Base-by-base conservation (phyloP, 2,329 filamentous ascomycete genomes). In the Passalora sequoiae region DNA sequence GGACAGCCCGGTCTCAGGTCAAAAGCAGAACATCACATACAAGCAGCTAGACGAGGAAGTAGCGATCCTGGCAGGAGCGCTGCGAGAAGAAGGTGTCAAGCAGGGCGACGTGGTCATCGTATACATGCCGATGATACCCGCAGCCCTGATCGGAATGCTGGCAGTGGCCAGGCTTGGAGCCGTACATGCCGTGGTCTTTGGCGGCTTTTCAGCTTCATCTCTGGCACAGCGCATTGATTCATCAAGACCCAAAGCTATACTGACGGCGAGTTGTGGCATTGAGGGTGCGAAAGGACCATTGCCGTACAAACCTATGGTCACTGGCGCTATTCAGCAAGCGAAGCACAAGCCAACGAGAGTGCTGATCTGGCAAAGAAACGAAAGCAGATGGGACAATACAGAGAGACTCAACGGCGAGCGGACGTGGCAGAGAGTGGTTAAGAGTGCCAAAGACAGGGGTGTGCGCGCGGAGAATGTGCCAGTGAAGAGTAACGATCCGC, bases 51-150 rank as follows among this genome's bases (percentile, higher is more conserved):
- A 92, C 19, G 72, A 81, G 6, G 86, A 95, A 61, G 86, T 96
- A 1, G 83, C 91, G 64, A 77, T 80, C 4, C 76, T 94, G 38
- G 89, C 89, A 0, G 89, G 86, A 1, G 88, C 89, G 2, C 66
- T 97, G 58, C 72, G 83, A 43, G 86, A 92, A 62, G 82, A 91
- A 57, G 89, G 89, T 0, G 84, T 96, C 4, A 74, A 74, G 54
- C 87, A 78, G 65, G 89, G 89, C 1, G 86, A 96, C 69, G 84
- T 92, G 1, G 87, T 96, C 4, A 75, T 96, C 51, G 78, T 96
- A 20, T 97, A 96, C 66, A 95, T 96, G 89, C 89, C 89, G 42
- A 96, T 96, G 89, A 87, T 96, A 31, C 89, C 91, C 1, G 83
- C 87, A 0, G 86, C 89, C 1, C 64, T 95, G n/a, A 80, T 94